Conservation (phyloP, 305 asterid species). For the Fraxinus albicans region DNA sequence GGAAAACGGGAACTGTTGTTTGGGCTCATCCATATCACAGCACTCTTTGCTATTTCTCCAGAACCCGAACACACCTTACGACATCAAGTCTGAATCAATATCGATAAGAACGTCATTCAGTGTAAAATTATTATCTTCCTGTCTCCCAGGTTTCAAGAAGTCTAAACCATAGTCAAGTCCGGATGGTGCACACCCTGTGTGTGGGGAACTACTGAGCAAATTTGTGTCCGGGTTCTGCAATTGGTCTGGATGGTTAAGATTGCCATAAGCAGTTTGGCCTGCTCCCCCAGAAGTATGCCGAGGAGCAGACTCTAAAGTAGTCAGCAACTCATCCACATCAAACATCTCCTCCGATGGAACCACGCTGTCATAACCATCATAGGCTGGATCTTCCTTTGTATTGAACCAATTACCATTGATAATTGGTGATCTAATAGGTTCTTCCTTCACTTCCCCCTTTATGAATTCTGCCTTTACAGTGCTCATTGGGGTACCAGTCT, state of each 20-base stretch:
- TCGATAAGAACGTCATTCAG: constrained; percentile 39
- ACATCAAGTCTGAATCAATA: constrained; percentile 32
- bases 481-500: constrained; percentile 27
- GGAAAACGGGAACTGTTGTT: not conserved
- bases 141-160: constrained; percentile 56
- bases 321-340: constrained; percentile 58
- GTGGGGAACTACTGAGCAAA: constrained; percentile 13
- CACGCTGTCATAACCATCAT: not conserved
- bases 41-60: not conserved
- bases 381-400: constrained; percentile 16
- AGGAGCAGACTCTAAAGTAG: constrained; percentile 29
- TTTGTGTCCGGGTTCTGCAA: constrained; percentile 15
- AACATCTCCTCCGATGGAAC: constrained; percentile 44
- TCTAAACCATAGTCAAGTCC: constrained; percentile 43
- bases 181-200: constrained; percentile 9
- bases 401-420: not conserved
- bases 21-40: not conserved
- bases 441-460: constrained; percentile 26
- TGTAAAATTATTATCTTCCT: constrained; percentile 44
- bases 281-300: not conserved
- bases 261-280: not conserved
- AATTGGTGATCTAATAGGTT: not conserved
- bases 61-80: not conserved
- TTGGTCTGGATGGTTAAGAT: not conserved
- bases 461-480: constrained; percentile 12